Conservation (phyloP, 495 filamentous ascomycete species). For the Alectoria sarmentosa region DNA sequence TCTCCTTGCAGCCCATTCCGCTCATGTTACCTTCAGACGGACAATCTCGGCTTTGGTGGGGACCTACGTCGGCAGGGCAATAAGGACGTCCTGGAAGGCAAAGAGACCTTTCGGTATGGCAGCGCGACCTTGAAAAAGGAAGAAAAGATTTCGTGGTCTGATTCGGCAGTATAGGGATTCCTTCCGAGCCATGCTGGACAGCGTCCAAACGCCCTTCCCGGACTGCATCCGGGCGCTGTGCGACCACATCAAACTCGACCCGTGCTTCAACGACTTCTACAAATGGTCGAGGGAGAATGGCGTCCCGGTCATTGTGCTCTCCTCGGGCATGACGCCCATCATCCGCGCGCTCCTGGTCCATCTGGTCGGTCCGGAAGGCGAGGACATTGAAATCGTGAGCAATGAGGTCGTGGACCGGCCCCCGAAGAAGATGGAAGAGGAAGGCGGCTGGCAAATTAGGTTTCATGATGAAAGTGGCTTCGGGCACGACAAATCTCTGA, state of each 20-base stretch:
- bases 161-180: constrained; percentile 48
- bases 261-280: constrained; percentile 79
- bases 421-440: constrained; percentile 69
- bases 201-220: constrained; percentile 66
- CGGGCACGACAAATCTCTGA: constrained; percentile 88
- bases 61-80: constrained; percentile 59
- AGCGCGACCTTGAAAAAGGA: neutral
- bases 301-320: constrained; percentile 85
- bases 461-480: constrained; percentile 84
- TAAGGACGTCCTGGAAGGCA: constrained; percentile 59
- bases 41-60: constrained; percentile 78
- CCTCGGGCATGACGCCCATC: constrained; percentile 85
- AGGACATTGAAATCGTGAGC: constrained; percentile 75
- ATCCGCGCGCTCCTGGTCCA: constrained; percentile 75
- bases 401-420: constrained; percentile 64
- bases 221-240: constrained; percentile 68
- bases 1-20: constrained; percentile 3
- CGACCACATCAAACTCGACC: constrained; percentile 81
- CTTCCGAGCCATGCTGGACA: constrained; percentile 81
- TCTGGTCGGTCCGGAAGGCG: constrained; percentile 64
- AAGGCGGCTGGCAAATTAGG: constrained; percentile 77
- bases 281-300: constrained; percentile 71
- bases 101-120: constrained; percentile 60
- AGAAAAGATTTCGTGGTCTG: constrained; percentile 3
- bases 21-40: constrained; percentile 49